phyloP scores from a whole-genome alignment of 176 grass and related monocot species.

The Sorghum bicolor region DNA sequence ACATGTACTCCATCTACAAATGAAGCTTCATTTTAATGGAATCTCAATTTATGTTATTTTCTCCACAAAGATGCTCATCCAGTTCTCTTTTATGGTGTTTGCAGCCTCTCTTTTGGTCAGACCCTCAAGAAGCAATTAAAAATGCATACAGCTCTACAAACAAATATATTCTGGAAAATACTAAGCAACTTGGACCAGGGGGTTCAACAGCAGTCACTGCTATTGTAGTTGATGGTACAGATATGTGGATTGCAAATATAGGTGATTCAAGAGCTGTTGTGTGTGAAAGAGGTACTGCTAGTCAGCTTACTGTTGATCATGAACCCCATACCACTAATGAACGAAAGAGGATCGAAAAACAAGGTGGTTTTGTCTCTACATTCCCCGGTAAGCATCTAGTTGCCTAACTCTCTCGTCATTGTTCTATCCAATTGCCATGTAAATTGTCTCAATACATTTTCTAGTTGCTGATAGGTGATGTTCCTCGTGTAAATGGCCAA shows the following conservation, averaged over 20 bases:
- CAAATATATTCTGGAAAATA: slow-evolving; percentile 78
- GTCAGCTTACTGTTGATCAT: slow-evolving; percentile 80
- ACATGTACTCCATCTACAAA: background rate
- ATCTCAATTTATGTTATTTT: background rate
- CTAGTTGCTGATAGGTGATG: slow-evolving; percentile 59
- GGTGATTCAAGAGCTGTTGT: slow-evolving; percentile 84
- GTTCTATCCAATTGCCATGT: background rate
- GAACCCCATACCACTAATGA: slow-evolving; percentile 59
- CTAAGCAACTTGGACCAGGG: slow-evolving; percentile 58
- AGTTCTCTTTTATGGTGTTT: slow-evolving; percentile 10
- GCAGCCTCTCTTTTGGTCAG: slow-evolving; percentile 65
- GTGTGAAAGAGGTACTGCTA: slow-evolving; percentile 67
- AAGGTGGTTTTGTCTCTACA: slow-evolving; percentile 81
- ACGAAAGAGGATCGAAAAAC: slow-evolving; percentile 71
- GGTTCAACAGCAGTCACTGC: slow-evolving; percentile 92
- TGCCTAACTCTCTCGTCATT: background rate
- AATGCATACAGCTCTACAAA: slow-evolving; percentile 75
- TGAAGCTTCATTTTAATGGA: background rate
- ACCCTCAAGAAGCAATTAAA: slow-evolving; percentile 64
- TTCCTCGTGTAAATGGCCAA: slow-evolving; percentile 88
- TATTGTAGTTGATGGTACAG: slow-evolving; percentile 79
- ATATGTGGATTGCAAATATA: slow-evolving; percentile 89
- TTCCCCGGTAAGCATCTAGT: slow-evolving; percentile 65
- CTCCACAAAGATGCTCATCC: background rate
- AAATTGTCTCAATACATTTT: slow-evolving; percentile 11